These are phyloP conservation scores for Orbilia javanica DNA, from an alignment of 2,329 filamentous ascomycete species.

Conservation along the genomic window DNA sequence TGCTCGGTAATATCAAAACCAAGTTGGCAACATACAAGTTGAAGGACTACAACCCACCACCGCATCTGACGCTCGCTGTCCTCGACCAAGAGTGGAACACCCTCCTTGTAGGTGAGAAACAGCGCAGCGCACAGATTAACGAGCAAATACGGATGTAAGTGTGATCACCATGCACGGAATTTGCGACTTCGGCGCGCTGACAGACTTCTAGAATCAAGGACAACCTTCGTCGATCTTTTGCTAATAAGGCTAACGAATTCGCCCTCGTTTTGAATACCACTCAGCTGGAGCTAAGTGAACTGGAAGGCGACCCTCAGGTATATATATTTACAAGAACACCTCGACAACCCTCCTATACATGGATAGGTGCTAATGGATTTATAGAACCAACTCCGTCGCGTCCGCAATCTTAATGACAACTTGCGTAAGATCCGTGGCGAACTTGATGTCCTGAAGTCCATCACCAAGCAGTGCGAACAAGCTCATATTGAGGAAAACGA, in stretches of 20 bases:
- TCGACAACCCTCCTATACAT: background rate
- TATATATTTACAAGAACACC: no score
- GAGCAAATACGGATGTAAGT: constrained; percentile 91
- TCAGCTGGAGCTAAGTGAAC: constrained; percentile 92
- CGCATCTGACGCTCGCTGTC: constrained; percentile 82
- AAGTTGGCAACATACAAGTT: constrained; percentile 95
- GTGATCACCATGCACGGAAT: background rate
- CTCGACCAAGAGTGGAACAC: constrained; percentile 85
- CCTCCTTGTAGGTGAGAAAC: constrained; percentile 85
- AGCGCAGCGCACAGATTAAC: constrained; percentile 92
- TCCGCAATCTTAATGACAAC: constrained; percentile 84
- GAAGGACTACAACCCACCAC: constrained; percentile 88
- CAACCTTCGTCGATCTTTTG: constrained; percentile 88
- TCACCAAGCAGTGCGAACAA: constrained; percentile 91
- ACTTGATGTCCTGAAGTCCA: constrained; percentile 83
- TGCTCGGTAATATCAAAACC: constrained; percentile 98
- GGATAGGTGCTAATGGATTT: constrained; percentile 1
- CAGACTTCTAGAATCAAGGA: constrained; percentile 82
- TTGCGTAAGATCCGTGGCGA: constrained; percentile 91
- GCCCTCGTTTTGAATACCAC: constrained; percentile 94
- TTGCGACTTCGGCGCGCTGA: constrained; percentile 62
- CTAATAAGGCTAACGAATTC: constrained; percentile 98
- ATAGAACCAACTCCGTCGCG: constrained; percentile 82
- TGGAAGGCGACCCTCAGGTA: constrained; percentile 93
- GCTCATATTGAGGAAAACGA: constrained; percentile 99